Conservation (phyloP, 768 basidiomycete species). For the Agaricus blazei region DNA sequence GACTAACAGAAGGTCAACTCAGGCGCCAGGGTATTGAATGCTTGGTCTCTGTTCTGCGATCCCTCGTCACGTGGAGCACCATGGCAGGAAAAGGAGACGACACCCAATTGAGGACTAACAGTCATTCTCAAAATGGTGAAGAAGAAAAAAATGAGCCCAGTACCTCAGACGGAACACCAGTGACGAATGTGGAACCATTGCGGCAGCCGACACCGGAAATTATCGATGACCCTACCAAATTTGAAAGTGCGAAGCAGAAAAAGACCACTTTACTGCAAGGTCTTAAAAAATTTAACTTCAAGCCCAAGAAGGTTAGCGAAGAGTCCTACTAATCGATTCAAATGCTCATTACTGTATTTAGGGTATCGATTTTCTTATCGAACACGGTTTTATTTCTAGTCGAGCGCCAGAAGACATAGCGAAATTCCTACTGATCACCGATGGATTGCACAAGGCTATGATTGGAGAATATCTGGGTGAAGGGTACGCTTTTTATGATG, state of each 20-base stretch:
- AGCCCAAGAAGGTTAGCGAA: constrained; percentile 82
- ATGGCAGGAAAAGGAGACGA: constrained; percentile 45
- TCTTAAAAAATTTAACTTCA: constrained; percentile 96
- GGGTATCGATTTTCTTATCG: constrained; percentile 87
- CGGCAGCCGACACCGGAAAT: constrained; percentile 74
- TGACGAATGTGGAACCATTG: constrained; percentile 47
- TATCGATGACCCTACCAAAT: constrained; percentile 84
- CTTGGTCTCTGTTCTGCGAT: constrained; percentile 81
- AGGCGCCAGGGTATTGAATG: constrained; percentile 94
- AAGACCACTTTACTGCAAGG: constrained; percentile 94
- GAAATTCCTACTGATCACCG: constrained; percentile 76
- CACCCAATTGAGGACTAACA: constrained; percentile 27
- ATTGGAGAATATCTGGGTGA: constrained; percentile 99
- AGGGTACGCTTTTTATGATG: constrained; percentile 50
- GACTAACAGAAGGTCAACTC: constrained; percentile 78
- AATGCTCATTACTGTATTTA: constrained; percentile 23
- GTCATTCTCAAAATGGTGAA: constrained; percentile 45
- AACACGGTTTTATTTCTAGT: constrained; percentile 80
- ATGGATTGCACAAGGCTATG: constrained; percentile 92
- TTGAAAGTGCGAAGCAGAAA: constrained; percentile 94
- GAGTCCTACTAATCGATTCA: not conserved
- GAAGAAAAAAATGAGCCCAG: constrained; percentile 47
- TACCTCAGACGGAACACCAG: constrained; percentile 54
- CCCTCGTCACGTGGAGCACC: constrained; percentile 88
- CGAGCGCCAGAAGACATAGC: constrained; percentile 76